Percentiles rank a stretch among this genome's conserved stretches.
These are phyloP conservation scores for Clonostachys solani DNA, from an alignment of 2,329 filamentous ascomycete genomes.

Conservation along the genomic window DNA sequence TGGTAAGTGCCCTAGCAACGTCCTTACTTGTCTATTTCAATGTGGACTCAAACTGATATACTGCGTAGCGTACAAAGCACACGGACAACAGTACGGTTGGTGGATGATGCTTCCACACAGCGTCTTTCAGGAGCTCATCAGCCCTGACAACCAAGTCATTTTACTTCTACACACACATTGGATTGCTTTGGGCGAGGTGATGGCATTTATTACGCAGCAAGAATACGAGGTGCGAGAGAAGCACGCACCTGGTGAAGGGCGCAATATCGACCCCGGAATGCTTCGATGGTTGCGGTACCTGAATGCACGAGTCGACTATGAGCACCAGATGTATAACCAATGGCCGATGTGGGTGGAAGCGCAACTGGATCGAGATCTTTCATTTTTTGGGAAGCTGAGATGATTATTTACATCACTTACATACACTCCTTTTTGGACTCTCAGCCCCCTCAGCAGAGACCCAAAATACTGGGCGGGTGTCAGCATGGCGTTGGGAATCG, in stretches of 20 bases:
- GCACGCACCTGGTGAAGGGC: constrained; percentile 7
- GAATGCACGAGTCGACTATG: constrained; percentile 39
- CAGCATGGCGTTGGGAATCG: neutral
- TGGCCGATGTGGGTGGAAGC: constrained; percentile 53
- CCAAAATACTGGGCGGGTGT: neutral
- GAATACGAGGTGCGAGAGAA: constrained; percentile 28
- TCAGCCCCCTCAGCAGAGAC: neutral
- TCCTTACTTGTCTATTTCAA: neutral
- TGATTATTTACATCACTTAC: constrained; percentile 1
- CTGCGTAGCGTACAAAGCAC: constrained; percentile 40
- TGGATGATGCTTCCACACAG: constrained; percentile 54
- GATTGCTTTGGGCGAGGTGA: constrained; percentile 50
- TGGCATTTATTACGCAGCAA: constrained; percentile 40
- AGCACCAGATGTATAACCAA: constrained; percentile 39
- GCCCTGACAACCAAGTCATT: constrained; percentile 38
- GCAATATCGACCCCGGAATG: constrained; percentile 34
- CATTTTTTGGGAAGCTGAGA: constrained; percentile 34
- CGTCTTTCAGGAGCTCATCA: constrained; percentile 44
- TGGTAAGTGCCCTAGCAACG: constrained; percentile 31
- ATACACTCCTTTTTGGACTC: neutral
- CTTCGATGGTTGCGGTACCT: constrained; percentile 45
- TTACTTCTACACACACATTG: constrained; percentile 48
- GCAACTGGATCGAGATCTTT: constrained; percentile 38
- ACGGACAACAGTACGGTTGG: constrained; percentile 47
- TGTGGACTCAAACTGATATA: no score